These are phyloP conservation scores for Penicillium angulare DNA, from an alignment of 495 filamentous ascomycete species.

Conservation along the genomic window DNA sequence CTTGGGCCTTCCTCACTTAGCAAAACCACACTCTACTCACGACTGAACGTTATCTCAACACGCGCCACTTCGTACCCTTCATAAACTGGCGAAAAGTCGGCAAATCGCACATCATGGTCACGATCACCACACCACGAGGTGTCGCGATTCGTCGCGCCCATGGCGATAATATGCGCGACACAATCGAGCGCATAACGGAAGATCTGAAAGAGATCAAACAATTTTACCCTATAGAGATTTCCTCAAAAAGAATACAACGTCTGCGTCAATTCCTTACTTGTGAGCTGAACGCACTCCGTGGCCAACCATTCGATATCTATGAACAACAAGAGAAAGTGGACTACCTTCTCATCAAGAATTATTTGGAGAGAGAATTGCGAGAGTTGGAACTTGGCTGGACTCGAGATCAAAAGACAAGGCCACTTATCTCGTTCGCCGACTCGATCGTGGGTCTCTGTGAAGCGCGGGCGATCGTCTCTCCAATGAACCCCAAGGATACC, in stretches of 20 bases:
- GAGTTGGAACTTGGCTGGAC: slow-evolving; percentile 35
- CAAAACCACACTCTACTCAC: too few relatives aligned
- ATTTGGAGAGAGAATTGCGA: slow-evolving; percentile 29
- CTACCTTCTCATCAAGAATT: slow-evolving; percentile 42
- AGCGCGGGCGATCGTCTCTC: slow-evolving; percentile 31
- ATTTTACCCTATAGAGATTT: slow-evolving; percentile 13
- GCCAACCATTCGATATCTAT: slow-evolving; percentile 25
- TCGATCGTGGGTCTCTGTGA: slow-evolving; percentile 38
- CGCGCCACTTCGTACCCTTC: too few relatives aligned
- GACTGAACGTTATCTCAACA: too few relatives aligned
- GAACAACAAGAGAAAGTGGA: slow-evolving; percentile 43
- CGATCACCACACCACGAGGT: not conserved
- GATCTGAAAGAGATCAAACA: slow-evolving; percentile 17
- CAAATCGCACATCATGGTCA: slow-evolving; percentile 1
- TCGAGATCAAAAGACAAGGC: slow-evolving; percentile 29
- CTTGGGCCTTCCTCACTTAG: not conserved
- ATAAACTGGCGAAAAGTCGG: too few relatives aligned
- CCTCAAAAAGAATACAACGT: slow-evolving; percentile 2
- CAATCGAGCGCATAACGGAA: slow-evolving; percentile 17
- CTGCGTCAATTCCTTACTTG: slow-evolving; percentile 5
- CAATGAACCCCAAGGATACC: slow-evolving; percentile 30
- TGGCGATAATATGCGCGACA: slow-evolving; percentile 5
- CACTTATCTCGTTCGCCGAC: slow-evolving; percentile 36
- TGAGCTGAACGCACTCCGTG: slow-evolving; percentile 8
- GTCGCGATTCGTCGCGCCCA: slow-evolving; percentile 6